Conservation (phyloP, 345 rosid species). For the thale cress (Arabidopsis thaliana) region TAIR10.1 NC_003075.7:16476501-16477000, state of each 20-base stretch:
- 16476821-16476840: slow-evolving; percentile 22
- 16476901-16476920: neutral
- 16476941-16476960: slow-evolving; percentile 11
- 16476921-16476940: slow-evolving; percentile 26
- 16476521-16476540: neutral
- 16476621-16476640: slow-evolving; percentile 96
- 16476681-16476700: slow-evolving; percentile 82
- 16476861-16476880: slow-evolving; percentile 21
- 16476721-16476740: slow-evolving; percentile 91
- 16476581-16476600: slow-evolving; percentile 48
- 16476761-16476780: slow-evolving; percentile 87
- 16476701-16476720: slow-evolving; percentile 78
- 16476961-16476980: neutral
- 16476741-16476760: slow-evolving; percentile 77
- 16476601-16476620: slow-evolving; percentile 81
- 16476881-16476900: neutral
- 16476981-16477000: neutral
- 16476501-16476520: neutral
- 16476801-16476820: slow-evolving; percentile 7
- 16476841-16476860: neutral
- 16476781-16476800: slow-evolving; percentile 72
- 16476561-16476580: slow-evolving; percentile 19
- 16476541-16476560: slow-evolving; percentile 9
- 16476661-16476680: slow-evolving; percentile 88
- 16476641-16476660: slow-evolving; percentile 85